Conservation (phyloP, 495 filamentous ascomycete genomes). For the Cercophora samala region DNA sequence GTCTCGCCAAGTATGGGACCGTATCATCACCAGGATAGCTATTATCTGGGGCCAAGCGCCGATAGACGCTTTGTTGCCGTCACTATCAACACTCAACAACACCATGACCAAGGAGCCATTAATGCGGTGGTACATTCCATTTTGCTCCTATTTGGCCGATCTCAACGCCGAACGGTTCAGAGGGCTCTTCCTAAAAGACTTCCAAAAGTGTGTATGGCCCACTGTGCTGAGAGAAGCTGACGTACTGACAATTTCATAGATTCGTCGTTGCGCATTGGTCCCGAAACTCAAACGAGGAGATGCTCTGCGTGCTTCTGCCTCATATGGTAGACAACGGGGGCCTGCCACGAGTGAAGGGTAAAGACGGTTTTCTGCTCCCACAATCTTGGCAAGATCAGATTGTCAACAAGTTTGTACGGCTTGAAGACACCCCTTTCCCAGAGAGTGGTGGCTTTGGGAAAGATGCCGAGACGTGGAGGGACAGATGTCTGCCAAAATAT, state of each 20-base stretch:
- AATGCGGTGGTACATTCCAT: conserved; percentile 70
- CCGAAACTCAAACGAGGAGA: conserved; percentile 56
- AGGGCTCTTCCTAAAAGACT: conserved; percentile 69
- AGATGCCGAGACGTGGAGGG: conserved; percentile 52
- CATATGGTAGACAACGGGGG: conserved; percentile 58
- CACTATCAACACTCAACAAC: conserved; percentile 58
- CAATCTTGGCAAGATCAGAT: conserved; percentile 68
- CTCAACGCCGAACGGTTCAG: conserved; percentile 73
- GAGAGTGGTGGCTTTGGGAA: conserved; percentile 52
- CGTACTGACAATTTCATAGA: conserved; percentile 38
- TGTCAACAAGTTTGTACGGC: conserved; percentile 57
- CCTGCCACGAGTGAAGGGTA: conserved; percentile 43
- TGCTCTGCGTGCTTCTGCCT: conserved; percentile 67
- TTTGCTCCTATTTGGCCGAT: conserved; percentile 75
- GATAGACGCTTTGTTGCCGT: conserved; percentile 72
- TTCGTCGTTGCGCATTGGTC: conserved; percentile 74
- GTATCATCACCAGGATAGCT: conserved; percentile 57
- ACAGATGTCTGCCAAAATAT: conserved; percentile 54
- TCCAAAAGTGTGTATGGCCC: conserved; percentile 59
- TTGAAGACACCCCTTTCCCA: conserved; percentile 54
- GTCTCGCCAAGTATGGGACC: conserved; percentile 50
- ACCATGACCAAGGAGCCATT: conserved; percentile 60
- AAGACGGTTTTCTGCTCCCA: conserved; percentile 59
- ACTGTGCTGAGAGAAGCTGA: not conserved
- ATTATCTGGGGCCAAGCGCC: conserved; percentile 73